Base-by-base conservation (phyloP, 2,329 filamentous ascomycete species). In the Fusarium xyrophilum region DNA sequence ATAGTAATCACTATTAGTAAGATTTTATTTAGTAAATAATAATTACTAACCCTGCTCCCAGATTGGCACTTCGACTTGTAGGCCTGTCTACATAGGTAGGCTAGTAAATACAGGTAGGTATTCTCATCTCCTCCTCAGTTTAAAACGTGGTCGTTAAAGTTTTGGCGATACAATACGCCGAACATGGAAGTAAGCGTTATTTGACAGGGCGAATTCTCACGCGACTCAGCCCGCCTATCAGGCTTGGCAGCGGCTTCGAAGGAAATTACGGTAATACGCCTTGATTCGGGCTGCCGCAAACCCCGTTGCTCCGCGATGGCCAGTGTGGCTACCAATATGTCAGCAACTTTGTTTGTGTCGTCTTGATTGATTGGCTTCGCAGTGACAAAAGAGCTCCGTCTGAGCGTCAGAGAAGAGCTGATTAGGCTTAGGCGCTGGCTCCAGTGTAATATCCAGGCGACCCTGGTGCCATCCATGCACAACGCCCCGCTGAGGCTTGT, bases 261-360 rank as follows among this genome's bases (percentile, higher is more conserved):
- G 69, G 72, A 74, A 74, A 74, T 74, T 74, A 70, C 67, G 60
- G 63, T 67, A 67, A 74, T 73, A 72, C 67, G 60, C 59, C 56
- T 70, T 40, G 59, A 50, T 68, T 70, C 72, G 72, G 72, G 55
- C 51, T 69, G 30, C 56, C 19, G 28, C 47, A 72, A 72, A 73
- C 70, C 67, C 72, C 72, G 72, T 73, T 32, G 61, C 72, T 71
- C 72, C 72, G 72, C 60, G 55, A 52, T 52, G 65, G 69, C 44
- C 47, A 32, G 27, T 52, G 52, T 44, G 35, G 48, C 46, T 25
- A 25, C 25, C 25, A 25, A 6, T 25, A 60, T 73, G 70, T 73
- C 67, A 74, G 72, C 72, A 69, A 48, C 60, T 60, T 66, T 63
- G 35, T 33, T 51, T 54, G 53, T 58, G 50, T 63, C 60, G 48